A percentile compares a stretch with the other conserved stretches of the same genome.
Evolutionary conservation across 1,284 basidiomycete species (phyloP).

Genomic region (Neonothopanus nambi): DNA sequence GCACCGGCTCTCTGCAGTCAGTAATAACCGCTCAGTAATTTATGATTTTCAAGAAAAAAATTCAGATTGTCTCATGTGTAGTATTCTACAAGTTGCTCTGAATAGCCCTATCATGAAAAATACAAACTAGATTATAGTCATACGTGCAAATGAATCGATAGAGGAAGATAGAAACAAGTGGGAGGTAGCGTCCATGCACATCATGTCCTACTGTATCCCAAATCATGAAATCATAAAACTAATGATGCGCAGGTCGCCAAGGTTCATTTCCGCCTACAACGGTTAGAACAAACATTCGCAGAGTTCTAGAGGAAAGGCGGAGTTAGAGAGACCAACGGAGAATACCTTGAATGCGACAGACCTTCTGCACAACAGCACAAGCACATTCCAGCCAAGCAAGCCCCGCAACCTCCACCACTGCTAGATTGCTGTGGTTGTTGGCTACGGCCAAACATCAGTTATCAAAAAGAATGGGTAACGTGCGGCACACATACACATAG

Average conservation of each 20-base stretch:
- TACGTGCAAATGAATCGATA: background rate
- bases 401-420: slow-evolving; percentile 54
- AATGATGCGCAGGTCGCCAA: background rate
- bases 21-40: background rate
- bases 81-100: background rate
- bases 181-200: background rate
- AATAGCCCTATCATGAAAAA: background rate
- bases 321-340: background rate
- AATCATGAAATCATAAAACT: background rate
- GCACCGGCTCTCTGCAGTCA: too few relatives aligned
- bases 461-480: background rate
- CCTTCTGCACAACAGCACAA: slow-evolving; percentile 81
- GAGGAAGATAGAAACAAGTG: background rate
- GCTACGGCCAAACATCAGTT: slow-evolving; percentile 29
- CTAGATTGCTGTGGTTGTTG: slow-evolving; percentile 52
- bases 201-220: background rate
- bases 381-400: slow-evolving; percentile 71
- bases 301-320: slow-evolving; percentile 47
- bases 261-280: background rate
- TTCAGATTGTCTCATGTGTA: background rate
- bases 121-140: background rate
- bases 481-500: slow-evolving; percentile 59
- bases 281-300: slow-evolving; percentile 70
- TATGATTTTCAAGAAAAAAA: background rate
- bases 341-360: slow-evolving; percentile 32